Percentiles rank a stretch among this genome's conserved stretches.
Evolutionary conservation across 2,329 filamentous ascomycete genomes (phyloP).

Genomic region (Mollisiaceae sp.): DNA sequence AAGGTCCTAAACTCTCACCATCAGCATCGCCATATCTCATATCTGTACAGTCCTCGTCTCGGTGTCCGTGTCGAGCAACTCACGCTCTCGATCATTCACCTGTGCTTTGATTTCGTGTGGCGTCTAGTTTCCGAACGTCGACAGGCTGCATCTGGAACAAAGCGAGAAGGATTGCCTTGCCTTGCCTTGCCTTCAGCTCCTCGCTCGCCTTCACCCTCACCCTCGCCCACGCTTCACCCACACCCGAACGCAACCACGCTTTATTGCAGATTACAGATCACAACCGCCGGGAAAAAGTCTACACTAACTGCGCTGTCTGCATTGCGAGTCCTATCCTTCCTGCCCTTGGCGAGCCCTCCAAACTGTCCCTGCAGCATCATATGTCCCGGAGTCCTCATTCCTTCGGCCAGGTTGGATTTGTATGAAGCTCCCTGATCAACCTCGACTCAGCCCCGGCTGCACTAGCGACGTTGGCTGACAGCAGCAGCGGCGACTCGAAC

Average conservation of each 20-base stretch:
- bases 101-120: constrained; percentile 9
- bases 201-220: background rate
- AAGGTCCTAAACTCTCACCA: background rate
- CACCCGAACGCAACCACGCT: constrained; percentile 3
- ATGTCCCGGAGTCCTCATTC: background rate
- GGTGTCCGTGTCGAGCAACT: constrained; percentile 8
- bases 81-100: background rate
- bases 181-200: constrained; percentile 3
- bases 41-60: background rate
- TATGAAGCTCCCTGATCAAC: constrained; percentile 9
- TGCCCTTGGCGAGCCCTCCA: background rate
- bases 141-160: constrained; percentile 23
- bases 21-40: background rate
- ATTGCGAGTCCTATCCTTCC: background rate
- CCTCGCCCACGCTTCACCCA: background rate
- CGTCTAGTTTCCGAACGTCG: background rate
- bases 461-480: constrained; percentile 25
- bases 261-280: constrained; percentile 7
- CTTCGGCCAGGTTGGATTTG: background rate
- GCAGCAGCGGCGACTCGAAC: constrained; percentile 16
- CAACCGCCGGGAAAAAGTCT: background rate
- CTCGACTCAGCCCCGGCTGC: constrained; percentile 18
- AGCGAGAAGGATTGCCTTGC: constrained; percentile 18
- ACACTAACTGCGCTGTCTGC: background rate
- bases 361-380: constrained; percentile 18